Base-by-base conservation (phyloP, 192 early-diverging fungal genomes). In the Coemansia asiatica region DNA sequence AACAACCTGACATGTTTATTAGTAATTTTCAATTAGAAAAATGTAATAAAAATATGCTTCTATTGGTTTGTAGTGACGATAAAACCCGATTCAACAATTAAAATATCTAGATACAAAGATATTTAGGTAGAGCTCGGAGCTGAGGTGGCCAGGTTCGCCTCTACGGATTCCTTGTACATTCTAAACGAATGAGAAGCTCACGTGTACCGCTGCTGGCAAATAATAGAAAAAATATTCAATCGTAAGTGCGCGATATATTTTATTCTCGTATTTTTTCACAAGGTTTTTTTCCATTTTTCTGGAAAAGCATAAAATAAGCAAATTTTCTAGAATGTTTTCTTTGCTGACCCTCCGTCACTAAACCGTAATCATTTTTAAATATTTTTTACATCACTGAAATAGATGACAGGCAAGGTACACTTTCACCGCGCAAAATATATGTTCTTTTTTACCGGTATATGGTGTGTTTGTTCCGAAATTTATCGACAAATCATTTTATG, bases 401-500 rank as follows among this genome's bases (percentile, higher is more conserved):
- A 44, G 40, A 44, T n/a, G n/a, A n/a, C n/a, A n/a, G n/a, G n/a
- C n/a, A 44, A 44, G 2, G 15, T 2, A 44, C 2, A 1, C 6
- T 13, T 44, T 16, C 40, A 44, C 40, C 40, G 40, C 40, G 40
- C 40, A 44, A 44, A 44, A 44, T 13, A 44, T 13, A 44, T n/a
- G n/a, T n/a, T n/a, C n/a, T n/a, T n/a, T 16, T 44, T 13, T 13
- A 12, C 40, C 2, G 12, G 8, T 44, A 16, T 44, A 13, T 44
- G 40, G 40, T 44, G 40, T 12, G 1, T 16, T 16, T 44, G 6
- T 44, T 44, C 40, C 40, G 40, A 44, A 16, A 8, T 16, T 13
- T 44, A 16, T 44, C 40, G 40, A 44, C 40, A 44, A 44, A 44
- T 44, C 40, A 44, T 44, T 44, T 44, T 44, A 44, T 44, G 40